These are phyloP conservation scores for Fusarium multiceps DNA, from an alignment of 2,329 filamentous ascomycete genomes.

Conservation along the genomic window DNA sequence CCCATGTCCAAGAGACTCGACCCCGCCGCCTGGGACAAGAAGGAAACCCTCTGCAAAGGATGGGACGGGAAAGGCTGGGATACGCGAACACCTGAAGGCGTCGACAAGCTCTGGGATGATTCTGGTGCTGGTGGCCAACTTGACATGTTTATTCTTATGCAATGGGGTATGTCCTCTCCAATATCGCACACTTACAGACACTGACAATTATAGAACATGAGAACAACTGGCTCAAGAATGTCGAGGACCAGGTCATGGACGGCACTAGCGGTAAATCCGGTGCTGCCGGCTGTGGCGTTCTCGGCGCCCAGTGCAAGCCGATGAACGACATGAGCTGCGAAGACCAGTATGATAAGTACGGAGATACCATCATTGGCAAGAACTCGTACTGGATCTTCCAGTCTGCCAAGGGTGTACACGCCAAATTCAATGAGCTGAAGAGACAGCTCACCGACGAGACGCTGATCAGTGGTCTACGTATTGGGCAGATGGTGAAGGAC, in stretches of 20 bases:
- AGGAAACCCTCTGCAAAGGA: slow-evolving; percentile 16
- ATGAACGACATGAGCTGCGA: slow-evolving; percentile 12
- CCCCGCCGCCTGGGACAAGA: neutral
- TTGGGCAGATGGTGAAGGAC: slow-evolving; percentile 12
- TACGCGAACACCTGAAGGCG: slow-evolving; percentile 17
- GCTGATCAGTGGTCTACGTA: neutral
- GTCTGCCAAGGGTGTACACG: slow-evolving; percentile 12
- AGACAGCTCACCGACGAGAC: slow-evolving; percentile 19
- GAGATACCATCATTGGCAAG: slow-evolving; percentile 1
- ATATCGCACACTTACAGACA: neutral
- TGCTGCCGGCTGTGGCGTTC: neutral
- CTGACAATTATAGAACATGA: slow-evolving; percentile 17
- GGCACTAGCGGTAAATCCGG: slow-evolving; percentile 17
- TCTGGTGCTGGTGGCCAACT: slow-evolving; percentile 2
- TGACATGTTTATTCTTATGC: slow-evolving; percentile 2
- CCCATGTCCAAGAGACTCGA: neutral
- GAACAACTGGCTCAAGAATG: slow-evolving; percentile 23
- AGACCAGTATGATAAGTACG: slow-evolving; percentile 12
- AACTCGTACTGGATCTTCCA: slow-evolving; percentile 28
- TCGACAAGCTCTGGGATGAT: slow-evolving; percentile 12
- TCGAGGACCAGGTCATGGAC: slow-evolving; percentile 3
- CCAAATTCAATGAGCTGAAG: slow-evolving; percentile 9
- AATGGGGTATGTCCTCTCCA: slow-evolving; percentile 3
- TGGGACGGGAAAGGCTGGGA: slow-evolving; percentile 16
- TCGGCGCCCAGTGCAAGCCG: slow-evolving; percentile 1